Base-by-base conservation (phyloP, 1,284 basidiomycete genomes). In the Leccinum angustisporum region DNA sequence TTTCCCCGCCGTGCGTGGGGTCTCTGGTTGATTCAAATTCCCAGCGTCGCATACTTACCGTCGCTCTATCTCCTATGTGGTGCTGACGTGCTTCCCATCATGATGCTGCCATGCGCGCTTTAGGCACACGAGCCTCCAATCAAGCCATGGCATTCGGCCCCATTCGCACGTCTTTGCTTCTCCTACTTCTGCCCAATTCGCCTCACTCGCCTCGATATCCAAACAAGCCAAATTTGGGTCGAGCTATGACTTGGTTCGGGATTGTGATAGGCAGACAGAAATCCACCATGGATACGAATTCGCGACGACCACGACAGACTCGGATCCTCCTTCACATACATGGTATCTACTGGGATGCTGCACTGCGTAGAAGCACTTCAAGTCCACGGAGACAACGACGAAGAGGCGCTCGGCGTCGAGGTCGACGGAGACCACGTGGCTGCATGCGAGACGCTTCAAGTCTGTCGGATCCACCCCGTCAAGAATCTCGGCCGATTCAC, bases 261-360 rank as follows among this genome's bases (percentile, higher is more conserved):
- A 71, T 16, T 46, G 33, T 30, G 70, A 72, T 5, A 67, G 57
- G 50, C 68, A 73, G 25, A 60, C 56, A 0, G 69, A 70, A 57
- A 71, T 57, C 1, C 71, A 72, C 52, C 66, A 72, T 46, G 71
- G 62, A 13, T 73, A 72, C 13, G 69, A 70, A 40, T 70, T 71
- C 3, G 59, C 69, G 7, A 72, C 69, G 18, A 73, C 71, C 0
- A 72, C 70, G 2, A 74, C 70, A 5, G 72, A 74, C 60, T 71
- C 72, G 7, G 70, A 71, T 61, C 70, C 69, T 60, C 62, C 60
- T 6, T 72, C 70, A 6, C 67, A 70, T n/a, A 74, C 69, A 2
- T 2, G 21, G 21, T 21, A n/a, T 67, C 72, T 18, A 48, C 68
- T n/a, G 68, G 70, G 34, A 51, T 54, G 5, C 56, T 62, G 1